Evolutionary conservation across 805 yeast species (phyloP).

Genomic region (Limtongozyma cylindracea): DNA sequence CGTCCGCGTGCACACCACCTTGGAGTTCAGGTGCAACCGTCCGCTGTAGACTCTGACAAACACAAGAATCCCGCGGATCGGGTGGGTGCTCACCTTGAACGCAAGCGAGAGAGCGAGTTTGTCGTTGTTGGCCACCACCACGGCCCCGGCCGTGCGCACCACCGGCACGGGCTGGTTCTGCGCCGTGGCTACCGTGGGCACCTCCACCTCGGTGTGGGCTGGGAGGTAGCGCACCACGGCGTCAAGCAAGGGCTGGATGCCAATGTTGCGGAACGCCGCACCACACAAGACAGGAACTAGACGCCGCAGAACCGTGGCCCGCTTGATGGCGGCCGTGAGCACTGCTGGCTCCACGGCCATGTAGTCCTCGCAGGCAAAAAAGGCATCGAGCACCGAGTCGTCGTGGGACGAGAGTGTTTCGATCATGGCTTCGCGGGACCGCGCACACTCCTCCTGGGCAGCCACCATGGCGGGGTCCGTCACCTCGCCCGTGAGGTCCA

Average conservation of each 20-base stretch:
- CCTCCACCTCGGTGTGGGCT: constrained; percentile 38
- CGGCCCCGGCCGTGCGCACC: constrained; percentile 1
- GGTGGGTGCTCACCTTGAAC: constrained; percentile 76
- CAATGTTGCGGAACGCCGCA: constrained; percentile 75
- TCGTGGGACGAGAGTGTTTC: constrained; percentile 72
- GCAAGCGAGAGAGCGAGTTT: constrained; percentile 58
- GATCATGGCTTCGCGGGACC: constrained; percentile 46
- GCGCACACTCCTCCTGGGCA: constrained; percentile 17
- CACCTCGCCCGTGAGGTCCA: constrained; percentile 11
- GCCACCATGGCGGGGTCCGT: constrained; percentile 5
- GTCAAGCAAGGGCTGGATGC: constrained; percentile 69
- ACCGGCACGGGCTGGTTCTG: constrained; percentile 2
- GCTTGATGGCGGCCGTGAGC: constrained; percentile 34
- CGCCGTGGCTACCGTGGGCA: constrained; percentile 24
- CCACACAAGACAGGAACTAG: constrained; percentile 79
- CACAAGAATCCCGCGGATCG: constrained; percentile 58
- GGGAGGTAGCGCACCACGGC: constrained; percentile 63
- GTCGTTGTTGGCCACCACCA: constrained; percentile 24
- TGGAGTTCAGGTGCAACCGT: constrained; percentile 30
- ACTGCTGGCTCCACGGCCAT: constrained; percentile 28
- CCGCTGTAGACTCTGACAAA: constrained; percentile 84
- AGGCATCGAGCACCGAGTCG: constrained; percentile 52
- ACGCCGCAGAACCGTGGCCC: constrained; percentile 27
- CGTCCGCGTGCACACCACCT: constrained; percentile 42
- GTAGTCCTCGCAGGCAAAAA: constrained; percentile 53